Conservation (phyloP, 176 grass and related monocot species). For the Ananas comosus region DNA sequence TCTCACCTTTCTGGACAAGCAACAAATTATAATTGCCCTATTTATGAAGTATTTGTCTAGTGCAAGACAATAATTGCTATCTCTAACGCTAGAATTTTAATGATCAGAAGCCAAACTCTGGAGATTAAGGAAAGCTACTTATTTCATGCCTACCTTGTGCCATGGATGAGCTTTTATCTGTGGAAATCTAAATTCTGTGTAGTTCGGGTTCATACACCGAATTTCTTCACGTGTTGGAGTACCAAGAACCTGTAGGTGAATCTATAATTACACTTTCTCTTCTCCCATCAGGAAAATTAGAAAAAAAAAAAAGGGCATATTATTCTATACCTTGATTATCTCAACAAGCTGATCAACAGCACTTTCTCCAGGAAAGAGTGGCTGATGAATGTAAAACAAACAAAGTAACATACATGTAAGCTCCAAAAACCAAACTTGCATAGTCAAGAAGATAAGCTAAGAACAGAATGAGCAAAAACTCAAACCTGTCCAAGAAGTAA, state of each 20-base stretch:
- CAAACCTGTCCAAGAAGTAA: constrained; percentile 64
- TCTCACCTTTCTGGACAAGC: too few species aligned
- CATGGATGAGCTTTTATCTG: constrained; percentile 98
- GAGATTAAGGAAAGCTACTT: not conserved
- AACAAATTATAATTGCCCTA: too few species aligned
- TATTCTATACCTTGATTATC: constrained; percentile 71
- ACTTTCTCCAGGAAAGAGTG: constrained; percentile 81
- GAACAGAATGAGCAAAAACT: constrained; percentile 9
- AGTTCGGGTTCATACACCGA: constrained; percentile 94
- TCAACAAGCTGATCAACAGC: constrained; percentile 79
- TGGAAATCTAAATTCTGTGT: constrained; percentile 88
- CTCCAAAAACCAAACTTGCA: constrained; percentile 13
- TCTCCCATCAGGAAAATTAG: constrained; percentile 1
- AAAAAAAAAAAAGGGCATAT: constrained; percentile 3
- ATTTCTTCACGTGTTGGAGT: constrained; percentile 97
- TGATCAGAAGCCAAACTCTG: not conserved
- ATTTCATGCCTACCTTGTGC: constrained; percentile 63
- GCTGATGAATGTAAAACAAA: constrained; percentile 33
- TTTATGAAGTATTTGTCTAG: not conserved
- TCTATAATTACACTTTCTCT: not conserved
- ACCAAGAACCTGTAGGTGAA: constrained; percentile 60
- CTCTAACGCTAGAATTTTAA: not conserved
- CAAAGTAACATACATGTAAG: constrained; percentile 13
- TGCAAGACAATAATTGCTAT: not conserved
- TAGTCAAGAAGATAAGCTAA: not conserved